phyloP scores from a whole-genome alignment of 768 basidiomycete species.

The Podaxis sp. region DNA sequence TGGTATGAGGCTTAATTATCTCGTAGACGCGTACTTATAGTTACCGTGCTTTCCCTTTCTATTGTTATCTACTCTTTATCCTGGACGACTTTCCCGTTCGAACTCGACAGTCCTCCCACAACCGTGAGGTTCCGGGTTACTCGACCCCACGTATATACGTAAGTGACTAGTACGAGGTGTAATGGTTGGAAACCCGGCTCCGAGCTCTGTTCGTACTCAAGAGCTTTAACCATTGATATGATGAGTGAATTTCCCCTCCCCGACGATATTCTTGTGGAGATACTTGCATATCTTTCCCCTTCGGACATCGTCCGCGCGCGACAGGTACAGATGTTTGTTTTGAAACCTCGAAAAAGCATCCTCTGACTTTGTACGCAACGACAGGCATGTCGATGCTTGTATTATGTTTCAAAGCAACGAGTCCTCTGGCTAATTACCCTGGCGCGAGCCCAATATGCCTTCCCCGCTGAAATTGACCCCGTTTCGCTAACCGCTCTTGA shows the following conservation, averaged over 20 bases:
- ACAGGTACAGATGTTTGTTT: background rate
- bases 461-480: background rate
- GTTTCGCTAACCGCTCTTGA: background rate
- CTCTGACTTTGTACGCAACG: background rate
- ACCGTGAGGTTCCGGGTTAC: too few relatives aligned
- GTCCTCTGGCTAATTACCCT: background rate
- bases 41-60: too few relatives aligned
- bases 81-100: too few relatives aligned
- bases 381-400: background rate
- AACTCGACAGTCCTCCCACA: too few relatives aligned
- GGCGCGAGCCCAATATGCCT: background rate
- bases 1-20: too few relatives aligned
- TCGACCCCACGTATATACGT: background rate
- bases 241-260: background rate
- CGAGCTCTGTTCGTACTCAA: too few relatives aligned
- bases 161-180: background rate
- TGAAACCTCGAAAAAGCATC: background rate
- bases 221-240: background rate
- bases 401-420: background rate
- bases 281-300: background rate
- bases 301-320: background rate
- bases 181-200: too few relatives aligned
- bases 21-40: too few relatives aligned
- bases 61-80: too few relatives aligned
- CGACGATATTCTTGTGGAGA: background rate